Percentiles rank a stretch among this genome's conserved stretches.
Evolutionary conservation across 805 yeast species (phyloP).

Genomic region (Spathaspora hagerdaliae): DNA sequence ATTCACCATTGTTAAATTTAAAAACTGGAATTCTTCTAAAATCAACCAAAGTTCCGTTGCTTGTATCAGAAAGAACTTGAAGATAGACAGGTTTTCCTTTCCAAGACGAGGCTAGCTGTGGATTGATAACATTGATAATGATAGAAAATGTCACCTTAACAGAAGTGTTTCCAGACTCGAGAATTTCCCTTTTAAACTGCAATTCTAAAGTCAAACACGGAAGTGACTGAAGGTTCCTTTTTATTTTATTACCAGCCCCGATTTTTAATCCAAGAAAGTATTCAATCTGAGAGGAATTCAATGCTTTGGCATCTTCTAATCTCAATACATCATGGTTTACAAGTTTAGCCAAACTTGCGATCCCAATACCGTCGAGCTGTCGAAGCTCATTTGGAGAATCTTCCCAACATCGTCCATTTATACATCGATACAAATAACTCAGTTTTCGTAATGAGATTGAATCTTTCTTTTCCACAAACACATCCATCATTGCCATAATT

Average conservation of each 20-base stretch:
- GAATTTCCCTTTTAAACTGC: not conserved
- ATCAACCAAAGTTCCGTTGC: slow-evolving; percentile 37
- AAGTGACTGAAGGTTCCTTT: slow-evolving; percentile 24
- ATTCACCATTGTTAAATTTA: slow-evolving; percentile 13
- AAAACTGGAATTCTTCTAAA: slow-evolving; percentile 36
- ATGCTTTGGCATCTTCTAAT: slow-evolving; percentile 23
- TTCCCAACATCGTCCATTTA: slow-evolving; percentile 50
- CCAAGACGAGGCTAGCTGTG: slow-evolving; percentile 21
- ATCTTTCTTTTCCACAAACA: slow-evolving; percentile 38
- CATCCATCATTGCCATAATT: slow-evolving; percentile 41
- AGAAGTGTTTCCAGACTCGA: not conserved
- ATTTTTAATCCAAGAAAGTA: slow-evolving; percentile 35
- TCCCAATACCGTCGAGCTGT: slow-evolving; percentile 47
- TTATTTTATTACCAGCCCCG: slow-evolving; percentile 37
- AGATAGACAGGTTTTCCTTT: slow-evolving; percentile 26
- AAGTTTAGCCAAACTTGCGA: slow-evolving; percentile 36
- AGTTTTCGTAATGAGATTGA: slow-evolving; percentile 36
- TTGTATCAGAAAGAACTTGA: slow-evolving; percentile 23
- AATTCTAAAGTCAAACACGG: slow-evolving; percentile 27
- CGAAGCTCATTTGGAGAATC: slow-evolving; percentile 39
- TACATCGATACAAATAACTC: slow-evolving; percentile 35
- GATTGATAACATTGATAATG: not conserved
- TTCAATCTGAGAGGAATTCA: slow-evolving; percentile 35
- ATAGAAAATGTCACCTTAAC: slow-evolving; percentile 1
- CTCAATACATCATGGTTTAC: slow-evolving; percentile 27